phyloP scores from a whole-genome alignment of 139 green algal genomes.

The Yamagishiella unicocca region DNA sequence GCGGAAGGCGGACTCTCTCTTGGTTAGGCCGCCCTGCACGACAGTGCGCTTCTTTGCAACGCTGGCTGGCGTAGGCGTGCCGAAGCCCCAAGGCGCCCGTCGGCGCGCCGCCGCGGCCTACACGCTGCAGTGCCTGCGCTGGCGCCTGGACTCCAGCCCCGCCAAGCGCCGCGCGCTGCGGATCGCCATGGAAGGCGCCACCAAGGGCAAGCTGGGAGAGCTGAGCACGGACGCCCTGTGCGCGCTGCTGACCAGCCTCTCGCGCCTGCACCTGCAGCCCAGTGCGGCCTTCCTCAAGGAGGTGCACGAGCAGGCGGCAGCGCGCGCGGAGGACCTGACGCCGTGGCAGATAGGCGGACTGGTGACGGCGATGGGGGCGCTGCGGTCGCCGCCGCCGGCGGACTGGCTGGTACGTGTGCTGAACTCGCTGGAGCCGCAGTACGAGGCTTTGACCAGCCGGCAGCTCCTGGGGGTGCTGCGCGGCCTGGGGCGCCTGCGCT shows the following conservation, averaged over 20 bases:
- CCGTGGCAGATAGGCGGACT: not conserved
- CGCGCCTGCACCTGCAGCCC: conserved; percentile 7
- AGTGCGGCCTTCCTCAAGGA: not conserved
- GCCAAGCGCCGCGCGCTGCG: not conserved
- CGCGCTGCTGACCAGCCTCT: not conserved
- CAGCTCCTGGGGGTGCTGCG: conserved; percentile 21
- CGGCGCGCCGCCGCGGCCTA: not conserved
- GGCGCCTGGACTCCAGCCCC: not conserved
- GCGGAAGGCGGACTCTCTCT: not conserved
- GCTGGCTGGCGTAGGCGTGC: not conserved
- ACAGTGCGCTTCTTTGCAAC: conserved; percentile 12
- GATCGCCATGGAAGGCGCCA: not conserved
- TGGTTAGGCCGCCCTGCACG: not conserved
- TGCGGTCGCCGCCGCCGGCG: not conserved
- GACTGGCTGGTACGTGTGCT: not conserved
- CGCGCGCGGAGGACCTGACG: not conserved
- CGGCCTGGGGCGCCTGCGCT: conserved; percentile 16
- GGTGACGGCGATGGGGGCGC: not conserved
- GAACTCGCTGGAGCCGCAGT: not conserved
- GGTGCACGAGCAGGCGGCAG: not conserved
- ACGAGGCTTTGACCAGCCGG: not conserved
- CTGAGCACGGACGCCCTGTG: not conserved
- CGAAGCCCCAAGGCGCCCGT: not conserved
- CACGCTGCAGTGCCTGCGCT: not conserved
- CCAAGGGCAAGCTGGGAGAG: not conserved